Base-by-base conservation (phyloP, 2,329 filamentous ascomycete genomes). In the Curvularia hawaiiensis region DNA sequence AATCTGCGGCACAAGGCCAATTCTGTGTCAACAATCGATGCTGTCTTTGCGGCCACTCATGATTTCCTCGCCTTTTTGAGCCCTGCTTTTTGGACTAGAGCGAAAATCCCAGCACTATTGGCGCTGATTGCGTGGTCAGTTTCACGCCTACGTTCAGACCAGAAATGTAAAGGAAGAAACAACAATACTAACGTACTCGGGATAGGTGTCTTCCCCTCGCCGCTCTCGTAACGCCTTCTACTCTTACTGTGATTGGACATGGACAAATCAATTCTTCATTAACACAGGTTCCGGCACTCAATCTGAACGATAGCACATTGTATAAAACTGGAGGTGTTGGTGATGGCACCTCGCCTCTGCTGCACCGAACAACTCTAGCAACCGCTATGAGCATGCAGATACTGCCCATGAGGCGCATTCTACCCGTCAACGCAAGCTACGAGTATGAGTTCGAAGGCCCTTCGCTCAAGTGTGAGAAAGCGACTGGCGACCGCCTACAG, bases 241-340 rank as follows among this genome's bases (percentile, higher is more conserved):
- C 43, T 18, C 26, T 45, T 14, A 45, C 43, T 11, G 43, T 45
- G n/a, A 2, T 5, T 10, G 24, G 8, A 7, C 16, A 14, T 7
- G 1, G 0, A n/a, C 26, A 2, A 11, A 4, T 2, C 3, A 3
- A 1, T 11, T 0, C 10, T 16, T 18, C 16, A 18, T 5, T 6
- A 18, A 45, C 16, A 30, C 16, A 3, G 10, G 43, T 45, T 10
- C 43, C 43, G 14, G 24, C 43, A 18, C 43, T 45, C 8, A 45
- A 45, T 18, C 26, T 45, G 14, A 45, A 45, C n/a, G 43, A 31
- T 16, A 11, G 3, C n/a, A 6, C 26, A 4, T 24, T 45, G 26
- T 45, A 45, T 24, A 2, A 11, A 18, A 30, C 14, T 7, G 8
- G 3, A 0, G 43, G 43, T 18, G 5, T 45, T 11, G 26, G 26